A percentile compares a stretch with the other conserved stretches of the same genome.
Conservation (phyloP, 2,329 filamentous ascomycete species). For the Lecanosticta acicola region DNA sequence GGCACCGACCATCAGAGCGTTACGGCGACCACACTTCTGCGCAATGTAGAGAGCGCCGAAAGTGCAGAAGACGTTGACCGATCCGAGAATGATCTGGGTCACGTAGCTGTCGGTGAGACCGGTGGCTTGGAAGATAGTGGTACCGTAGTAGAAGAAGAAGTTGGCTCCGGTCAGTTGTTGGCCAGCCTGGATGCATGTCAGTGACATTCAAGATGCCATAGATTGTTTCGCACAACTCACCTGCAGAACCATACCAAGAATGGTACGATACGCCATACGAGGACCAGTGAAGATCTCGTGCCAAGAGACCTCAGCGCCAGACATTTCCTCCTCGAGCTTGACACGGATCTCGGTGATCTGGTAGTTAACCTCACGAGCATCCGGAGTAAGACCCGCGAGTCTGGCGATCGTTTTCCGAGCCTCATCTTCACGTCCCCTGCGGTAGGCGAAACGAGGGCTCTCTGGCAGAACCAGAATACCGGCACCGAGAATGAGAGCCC, state of each 20-base stretch:
- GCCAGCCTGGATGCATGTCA: constrained; percentile 22
- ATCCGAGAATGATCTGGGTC: constrained; percentile 44
- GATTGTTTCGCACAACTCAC: constrained; percentile 13
- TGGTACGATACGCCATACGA: constrained; percentile 29
- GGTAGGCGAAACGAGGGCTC: constrained; percentile 30
- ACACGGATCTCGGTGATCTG: constrained; percentile 29
- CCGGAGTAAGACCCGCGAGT: constrained; percentile 23
- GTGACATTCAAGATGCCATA: background rate
- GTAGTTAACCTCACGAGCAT: constrained; percentile 25
- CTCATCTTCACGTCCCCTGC: constrained; percentile 28
- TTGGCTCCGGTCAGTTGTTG: constrained; percentile 41
- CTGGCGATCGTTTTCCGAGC: constrained; percentile 28
- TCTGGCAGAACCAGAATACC: constrained; percentile 33
- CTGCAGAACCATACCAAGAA: constrained; percentile 30
- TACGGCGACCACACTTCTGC: constrained; percentile 46
- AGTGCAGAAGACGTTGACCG: constrained; percentile 46
- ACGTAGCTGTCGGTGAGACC: constrained; percentile 39
- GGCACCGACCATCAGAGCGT: constrained; percentile 44
- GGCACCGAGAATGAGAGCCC: constrained; percentile 29
- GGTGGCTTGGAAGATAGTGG: constrained; percentile 38
- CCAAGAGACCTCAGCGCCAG: constrained; percentile 22
- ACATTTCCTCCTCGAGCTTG: constrained; percentile 30
- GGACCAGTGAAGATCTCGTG: constrained; percentile 29
- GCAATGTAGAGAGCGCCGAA: constrained; percentile 45
- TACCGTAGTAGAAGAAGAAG: constrained; percentile 34